Percentiles rank a stretch among this genome's conserved stretches.
phyloP scores from a whole-genome alignment of 257 asterid genomes.

The Lavandula angustifolia region DNA sequence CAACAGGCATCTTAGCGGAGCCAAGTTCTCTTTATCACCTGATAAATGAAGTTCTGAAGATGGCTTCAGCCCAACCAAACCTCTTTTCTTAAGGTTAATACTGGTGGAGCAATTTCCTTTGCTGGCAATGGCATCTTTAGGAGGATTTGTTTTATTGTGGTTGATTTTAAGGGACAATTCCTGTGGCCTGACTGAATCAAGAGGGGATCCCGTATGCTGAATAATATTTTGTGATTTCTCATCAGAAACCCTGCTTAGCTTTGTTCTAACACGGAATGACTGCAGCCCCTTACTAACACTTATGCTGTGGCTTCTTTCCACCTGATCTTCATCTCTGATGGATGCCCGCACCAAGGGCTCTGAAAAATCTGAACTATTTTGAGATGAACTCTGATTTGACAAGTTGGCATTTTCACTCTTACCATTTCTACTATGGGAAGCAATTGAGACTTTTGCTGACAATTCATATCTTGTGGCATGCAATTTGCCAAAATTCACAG shows the following conservation, averaged over 20 bases:
- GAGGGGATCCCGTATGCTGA: conserved; percentile 24
- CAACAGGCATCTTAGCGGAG: conserved; percentile 29
- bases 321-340: conserved; percentile 14
- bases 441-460: conserved; percentile 39
- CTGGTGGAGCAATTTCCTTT: conserved; percentile 32
- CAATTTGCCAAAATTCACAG: conserved; percentile 28
- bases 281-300: conserved; percentile 24
- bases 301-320: conserved; percentile 23
- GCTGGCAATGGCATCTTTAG: conserved; percentile 25
- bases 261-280: conserved; percentile 28
- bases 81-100: conserved; percentile 41
- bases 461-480: conserved; percentile 37
- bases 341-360: conserved; percentile 25
- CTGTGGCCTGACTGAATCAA: conserved; percentile 19
- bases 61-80: conserved; percentile 39
- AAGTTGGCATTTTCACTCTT: conserved; percentile 27
- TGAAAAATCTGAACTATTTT: conserved; percentile 31
- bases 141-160: conserved; percentile 28
- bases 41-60: conserved; percentile 27
- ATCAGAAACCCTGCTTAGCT: conserved; percentile 29
- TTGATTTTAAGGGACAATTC: conserved; percentile 23
- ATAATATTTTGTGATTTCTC: conserved; percentile 30
- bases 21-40: conserved; percentile 50
- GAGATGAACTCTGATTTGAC: conserved; percentile 35
- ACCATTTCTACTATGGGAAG: conserved; percentile 35